Base-by-base conservation (phyloP, 805 yeast species). In the Lachancea dasiensis region DNA sequence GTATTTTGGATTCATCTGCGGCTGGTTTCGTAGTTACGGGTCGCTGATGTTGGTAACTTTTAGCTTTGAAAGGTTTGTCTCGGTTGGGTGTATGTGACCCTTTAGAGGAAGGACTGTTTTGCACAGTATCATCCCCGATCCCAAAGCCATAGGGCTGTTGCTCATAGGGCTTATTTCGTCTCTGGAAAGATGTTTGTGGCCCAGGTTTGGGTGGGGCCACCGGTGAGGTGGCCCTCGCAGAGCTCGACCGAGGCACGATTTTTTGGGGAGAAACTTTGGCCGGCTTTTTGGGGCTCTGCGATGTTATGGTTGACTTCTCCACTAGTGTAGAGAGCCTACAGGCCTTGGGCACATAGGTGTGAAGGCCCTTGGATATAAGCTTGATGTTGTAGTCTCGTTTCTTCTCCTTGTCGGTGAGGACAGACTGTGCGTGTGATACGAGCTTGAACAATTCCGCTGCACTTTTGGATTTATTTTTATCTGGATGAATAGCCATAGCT, bases 401-500 rank as follows among this genome's bases (percentile, higher is more conserved):
- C 34, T 46, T 39, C 13, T 43, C 48, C 16, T 37, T 36, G 43
- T 58, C 60, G 20, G 53, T 52, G 20, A 59, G 41, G 6, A 56
- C 39, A 1, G 58, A 55, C 32, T 59, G 56, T 9, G 64, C 61
- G 38, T 59, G 52, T 6, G 54, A 54, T 3, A 59, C 50, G 5
- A 51, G 17, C 39, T 59, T 59, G 42, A 59, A 59, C 31, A 52
- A 27, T 23, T 58, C 65, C 11, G 52, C 63, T 21, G 52, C 50
- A 9, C 39, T 40, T n/a, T 58, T 59, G 15, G 58, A 54, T 25
- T 74, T 75, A 26, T 84, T 81, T 64, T 86, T 85, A 56, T 85
- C 95, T 0, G 95, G 95, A 57, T 85, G 95, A 52, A 73, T 73
- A 45, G 65, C 68, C 42, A 84, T 69, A 3, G 94, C 94, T 48